Conservation (phyloP, 2,329 filamentous ascomycete genomes). For the Dendrostoma leiphaemia region DNA sequence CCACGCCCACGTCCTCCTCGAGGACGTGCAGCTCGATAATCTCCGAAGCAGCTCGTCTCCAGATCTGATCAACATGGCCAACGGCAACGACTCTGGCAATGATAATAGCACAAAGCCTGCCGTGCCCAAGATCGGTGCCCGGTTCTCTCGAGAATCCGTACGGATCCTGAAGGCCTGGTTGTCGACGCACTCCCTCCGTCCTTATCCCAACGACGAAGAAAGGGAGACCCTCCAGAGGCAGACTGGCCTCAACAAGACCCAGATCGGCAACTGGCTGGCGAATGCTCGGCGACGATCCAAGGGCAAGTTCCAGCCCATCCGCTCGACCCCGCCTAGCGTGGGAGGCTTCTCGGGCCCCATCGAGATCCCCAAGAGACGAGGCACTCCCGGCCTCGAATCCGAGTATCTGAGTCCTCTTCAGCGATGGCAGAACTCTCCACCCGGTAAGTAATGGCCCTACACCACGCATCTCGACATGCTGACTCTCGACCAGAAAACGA, state of each 20-base stretch:
- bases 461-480: background rate
- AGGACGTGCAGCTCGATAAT: conserved; percentile 29
- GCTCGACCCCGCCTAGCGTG: conserved; percentile 68
- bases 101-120: conserved; percentile 22
- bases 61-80: conserved; percentile 25
- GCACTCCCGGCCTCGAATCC: conserved; percentile 47
- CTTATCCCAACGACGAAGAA: conserved; percentile 85
- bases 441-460: conserved; percentile 24
- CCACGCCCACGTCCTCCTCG: conserved; percentile 38
- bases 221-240: conserved; percentile 75
- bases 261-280: conserved; percentile 90
- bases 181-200: conserved; percentile 73
- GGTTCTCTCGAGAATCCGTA: conserved; percentile 78
- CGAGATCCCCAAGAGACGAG: conserved; percentile 66
- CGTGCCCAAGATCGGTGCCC: conserved; percentile 64
- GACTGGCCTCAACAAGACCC: conserved; percentile 77
- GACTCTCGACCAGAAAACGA: conserved; percentile 45
- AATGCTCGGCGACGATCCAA: conserved; percentile 71
- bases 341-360: conserved; percentile 62
- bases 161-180: conserved; percentile 84
- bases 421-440: conserved; percentile 58
- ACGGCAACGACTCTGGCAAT: conserved; percentile 22
- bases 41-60: conserved; percentile 21
- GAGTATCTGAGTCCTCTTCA: conserved; percentile 57
- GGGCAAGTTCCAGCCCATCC: conserved; percentile 70